phyloP scores from a whole-genome alignment of 306 rosid species.

The Cucumis melo region DNA sequence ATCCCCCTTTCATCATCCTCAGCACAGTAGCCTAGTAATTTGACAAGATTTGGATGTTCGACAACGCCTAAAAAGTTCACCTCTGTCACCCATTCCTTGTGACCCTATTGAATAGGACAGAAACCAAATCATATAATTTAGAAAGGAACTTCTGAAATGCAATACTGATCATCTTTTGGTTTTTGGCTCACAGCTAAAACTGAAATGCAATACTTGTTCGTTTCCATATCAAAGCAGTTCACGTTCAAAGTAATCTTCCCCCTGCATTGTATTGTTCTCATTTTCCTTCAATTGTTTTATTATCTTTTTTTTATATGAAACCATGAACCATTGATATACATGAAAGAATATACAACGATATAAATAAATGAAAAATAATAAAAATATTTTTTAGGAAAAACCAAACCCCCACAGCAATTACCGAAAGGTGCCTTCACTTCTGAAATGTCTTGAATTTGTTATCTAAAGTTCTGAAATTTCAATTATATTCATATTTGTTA shows the following conservation, averaged over 20 bases:
- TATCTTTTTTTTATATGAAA: too few species aligned
- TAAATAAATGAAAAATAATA: too few species aligned
- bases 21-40: constrained; percentile 41
- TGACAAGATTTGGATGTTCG: constrained; percentile 42
- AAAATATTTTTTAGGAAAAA: too few species aligned
- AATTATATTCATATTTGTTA: too few species aligned
- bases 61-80: constrained; percentile 46
- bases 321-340: too few species aligned
- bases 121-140: background rate
- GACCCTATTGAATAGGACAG: constrained; percentile 26
- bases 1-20: constrained; percentile 60
- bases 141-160: background rate
- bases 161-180: background rate
- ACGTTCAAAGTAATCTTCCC: background rate
- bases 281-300: too few species aligned
- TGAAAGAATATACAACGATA: too few species aligned
- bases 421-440: too few species aligned
- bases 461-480: too few species aligned
- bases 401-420: too few species aligned
- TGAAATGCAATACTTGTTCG: constrained; percentile 3
- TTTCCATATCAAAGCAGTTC: background rate
- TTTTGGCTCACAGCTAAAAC: constrained; percentile 26
- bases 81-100: constrained; percentile 62
- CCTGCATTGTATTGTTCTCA: background rate
- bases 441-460: too few species aligned